Evolutionary conservation across 2,329 filamentous ascomycete species (phyloP).

Genomic region (Plectosphaerella sp.): DNA sequence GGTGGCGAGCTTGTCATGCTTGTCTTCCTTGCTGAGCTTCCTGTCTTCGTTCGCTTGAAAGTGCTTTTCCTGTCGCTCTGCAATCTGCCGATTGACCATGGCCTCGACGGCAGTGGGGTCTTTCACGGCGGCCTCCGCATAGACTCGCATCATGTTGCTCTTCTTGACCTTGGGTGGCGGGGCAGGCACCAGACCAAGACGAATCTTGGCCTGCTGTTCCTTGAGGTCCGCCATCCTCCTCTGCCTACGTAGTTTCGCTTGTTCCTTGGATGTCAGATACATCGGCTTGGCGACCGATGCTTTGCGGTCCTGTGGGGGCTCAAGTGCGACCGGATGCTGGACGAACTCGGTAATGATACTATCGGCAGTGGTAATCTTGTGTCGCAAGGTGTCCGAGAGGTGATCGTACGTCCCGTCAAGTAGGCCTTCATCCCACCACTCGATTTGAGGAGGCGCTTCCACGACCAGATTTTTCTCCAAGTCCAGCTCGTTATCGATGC

Average conservation of each 20-base stretch:
- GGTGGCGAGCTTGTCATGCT: conserved; percentile 72
- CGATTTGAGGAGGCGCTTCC: conserved; percentile 77
- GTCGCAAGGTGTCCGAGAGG: conserved; percentile 57
- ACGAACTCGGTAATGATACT: conserved; percentile 87
- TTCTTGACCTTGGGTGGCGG: conserved; percentile 96
- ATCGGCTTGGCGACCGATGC: conserved; percentile 78
- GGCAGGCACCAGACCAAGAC: conserved; percentile 82
- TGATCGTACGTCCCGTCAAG: conserved; percentile 71
- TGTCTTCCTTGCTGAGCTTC: conserved; percentile 83
- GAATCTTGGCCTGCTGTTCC: conserved; percentile 93
- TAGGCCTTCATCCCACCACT: conserved; percentile 97
- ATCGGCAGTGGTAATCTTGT: conserved; percentile 75
- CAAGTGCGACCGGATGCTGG: conserved; percentile 86
- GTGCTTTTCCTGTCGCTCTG: conserved; percentile 77
- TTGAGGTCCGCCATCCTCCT: conserved; percentile 89
- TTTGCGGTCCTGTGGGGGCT: conserved; percentile 86
- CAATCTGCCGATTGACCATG: conserved; percentile 87
- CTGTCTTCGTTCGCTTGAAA: conserved; percentile 75
- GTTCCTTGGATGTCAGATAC: conserved; percentile 87
- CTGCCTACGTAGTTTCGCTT: conserved; percentile 85
- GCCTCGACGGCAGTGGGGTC: conserved; percentile 97
- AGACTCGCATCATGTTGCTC: conserved; percentile 92
- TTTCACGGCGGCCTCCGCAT: conserved; percentile 61
- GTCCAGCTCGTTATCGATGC: conserved; percentile 85
- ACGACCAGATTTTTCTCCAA: conserved; percentile 87